Evolutionary conservation across 2,329 filamentous ascomycete species (phyloP), one percentile per base, ranked within the genome.

Genomic region (Trichoderma sp.): DNA sequence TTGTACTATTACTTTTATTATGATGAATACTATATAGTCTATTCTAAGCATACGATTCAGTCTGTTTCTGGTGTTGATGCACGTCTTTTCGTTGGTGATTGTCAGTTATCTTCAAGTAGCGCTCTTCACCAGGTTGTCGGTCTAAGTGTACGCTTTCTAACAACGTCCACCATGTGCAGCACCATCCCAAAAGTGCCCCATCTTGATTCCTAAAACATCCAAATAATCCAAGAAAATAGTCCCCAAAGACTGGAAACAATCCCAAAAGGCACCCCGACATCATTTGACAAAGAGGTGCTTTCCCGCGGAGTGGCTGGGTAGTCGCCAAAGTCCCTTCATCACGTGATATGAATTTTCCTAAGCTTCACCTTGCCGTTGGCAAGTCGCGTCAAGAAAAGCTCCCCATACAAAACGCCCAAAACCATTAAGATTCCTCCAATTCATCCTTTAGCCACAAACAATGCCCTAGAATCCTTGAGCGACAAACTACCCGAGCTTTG

Each of bases 351-450:
- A 8, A 45, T 37, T 54, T 39, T 65, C 32, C 27, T 54, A 39
- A 66, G 67, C 67, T 68, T 63, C 67, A 42, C n/a, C 34, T 48
- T 57, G n/a, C 54, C 32, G 60, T 32, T 35, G 12, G 35, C 60
- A 29, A 56, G 57, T 64, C 67, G 67, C 67, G 67, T 68, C 56
- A 61, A 61, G 37, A 61, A 68, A 66, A 66, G 63, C 37, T 68
- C 19, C 58, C 56, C 37, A 63, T 65, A 65, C 67, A 50, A 57
- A 27, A 50, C 35, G 42, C 37, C 37, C 27, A 8, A 42, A 50
- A 5, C 25, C 32, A 56, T 68, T 56, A 35, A 50, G 2, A 32
- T 39, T 12, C 6, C 7, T 15, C 13, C 25, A 35, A 42, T 10
- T 59, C 27, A 13, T n/a, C 19, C 37, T 27, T 29, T 42, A 13